Percentiles rank a stretch among this genome's conserved stretches.
Conservation (phyloP, 352 stramenopile genomes). For the Phytopythium montanum region DNA sequence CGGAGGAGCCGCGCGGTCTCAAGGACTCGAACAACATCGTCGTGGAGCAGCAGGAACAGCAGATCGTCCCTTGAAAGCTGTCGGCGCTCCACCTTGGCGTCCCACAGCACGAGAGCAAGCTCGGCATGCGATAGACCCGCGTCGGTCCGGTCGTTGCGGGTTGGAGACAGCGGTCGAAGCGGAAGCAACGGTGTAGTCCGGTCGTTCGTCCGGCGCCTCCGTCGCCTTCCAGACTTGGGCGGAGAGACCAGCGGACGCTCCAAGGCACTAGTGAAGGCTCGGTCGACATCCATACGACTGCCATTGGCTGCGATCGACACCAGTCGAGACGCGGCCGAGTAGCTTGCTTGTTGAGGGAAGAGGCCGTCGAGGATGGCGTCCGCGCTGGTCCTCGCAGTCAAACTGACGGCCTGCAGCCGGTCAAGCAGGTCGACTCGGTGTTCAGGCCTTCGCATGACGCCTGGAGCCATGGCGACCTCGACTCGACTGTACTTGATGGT, state of each 20-base stretch:
- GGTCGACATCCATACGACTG: background rate
- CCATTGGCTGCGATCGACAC: background rate
- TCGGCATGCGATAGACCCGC: conserved; percentile 3
- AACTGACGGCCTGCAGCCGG: background rate
- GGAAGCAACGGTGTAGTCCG: background rate
- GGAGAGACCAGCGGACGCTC: background rate
- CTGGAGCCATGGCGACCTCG: background rate
- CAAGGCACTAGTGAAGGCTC: background rate
- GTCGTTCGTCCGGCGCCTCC: background rate
- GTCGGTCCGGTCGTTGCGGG: background rate
- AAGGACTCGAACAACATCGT: conserved; percentile 31
- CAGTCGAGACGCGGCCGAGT: background rate
- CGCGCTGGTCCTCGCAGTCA: background rate
- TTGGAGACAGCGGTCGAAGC: background rate
- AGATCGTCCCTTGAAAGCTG: conserved; percentile 33
- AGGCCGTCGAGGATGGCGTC: background rate
- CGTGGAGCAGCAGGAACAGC: conserved; percentile 41
- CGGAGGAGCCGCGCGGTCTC: conserved; percentile 43
- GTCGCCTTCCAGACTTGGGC: background rate
- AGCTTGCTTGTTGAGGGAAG: conserved; percentile 3
- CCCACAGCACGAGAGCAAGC: conserved; percentile 38
- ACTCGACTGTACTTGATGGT: background rate
- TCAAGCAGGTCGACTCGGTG: background rate
- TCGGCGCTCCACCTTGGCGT: conserved; percentile 46
- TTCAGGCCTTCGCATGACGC: background rate